These are phyloP conservation scores for Mycena galopus DNA, from an alignment of 768 basidiomycete species.

Conservation along the genomic window DNA sequence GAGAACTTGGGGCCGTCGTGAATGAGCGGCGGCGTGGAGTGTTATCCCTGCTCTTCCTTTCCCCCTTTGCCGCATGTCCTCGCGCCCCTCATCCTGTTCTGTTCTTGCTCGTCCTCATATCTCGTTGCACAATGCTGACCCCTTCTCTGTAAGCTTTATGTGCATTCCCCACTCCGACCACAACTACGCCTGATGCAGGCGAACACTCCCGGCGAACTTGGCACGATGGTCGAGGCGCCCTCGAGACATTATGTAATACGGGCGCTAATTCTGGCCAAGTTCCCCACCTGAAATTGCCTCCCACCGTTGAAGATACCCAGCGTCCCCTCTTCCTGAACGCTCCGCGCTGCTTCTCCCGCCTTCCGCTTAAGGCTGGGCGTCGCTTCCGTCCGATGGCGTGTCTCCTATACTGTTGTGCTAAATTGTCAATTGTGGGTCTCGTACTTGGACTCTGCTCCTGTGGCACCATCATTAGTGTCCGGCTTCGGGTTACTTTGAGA, in stretches of 20 bases:
- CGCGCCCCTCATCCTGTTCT: neutral
- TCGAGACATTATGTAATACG: neutral
- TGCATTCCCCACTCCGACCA: neutral
- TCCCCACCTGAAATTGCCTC: neutral
- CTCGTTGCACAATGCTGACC: neutral
- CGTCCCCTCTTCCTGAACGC: neutral
- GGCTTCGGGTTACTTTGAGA: slow-evolving; percentile 64
- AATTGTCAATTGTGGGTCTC: neutral
- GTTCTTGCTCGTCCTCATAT: neutral
- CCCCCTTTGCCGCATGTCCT: neutral
- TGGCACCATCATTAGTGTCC: neutral
- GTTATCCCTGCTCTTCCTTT: no score
- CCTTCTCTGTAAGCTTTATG: neutral
- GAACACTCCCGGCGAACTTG: neutral
- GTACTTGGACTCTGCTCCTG: neutral
- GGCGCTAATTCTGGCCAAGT: neutral
- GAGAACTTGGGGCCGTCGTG: no score
- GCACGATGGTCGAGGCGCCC: neutral
- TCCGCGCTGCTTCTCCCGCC: neutral
- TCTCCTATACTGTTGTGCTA: neutral
- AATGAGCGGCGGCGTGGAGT: no score
- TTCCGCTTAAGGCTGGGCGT: neutral
- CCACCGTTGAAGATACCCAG: neutral
- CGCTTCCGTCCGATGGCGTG: neutral
- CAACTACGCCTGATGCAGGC: neutral